These are phyloP conservation scores for Globisporangium lucens DNA, from an alignment of 352 stramenopile species.

Conservation along the genomic window DNA sequence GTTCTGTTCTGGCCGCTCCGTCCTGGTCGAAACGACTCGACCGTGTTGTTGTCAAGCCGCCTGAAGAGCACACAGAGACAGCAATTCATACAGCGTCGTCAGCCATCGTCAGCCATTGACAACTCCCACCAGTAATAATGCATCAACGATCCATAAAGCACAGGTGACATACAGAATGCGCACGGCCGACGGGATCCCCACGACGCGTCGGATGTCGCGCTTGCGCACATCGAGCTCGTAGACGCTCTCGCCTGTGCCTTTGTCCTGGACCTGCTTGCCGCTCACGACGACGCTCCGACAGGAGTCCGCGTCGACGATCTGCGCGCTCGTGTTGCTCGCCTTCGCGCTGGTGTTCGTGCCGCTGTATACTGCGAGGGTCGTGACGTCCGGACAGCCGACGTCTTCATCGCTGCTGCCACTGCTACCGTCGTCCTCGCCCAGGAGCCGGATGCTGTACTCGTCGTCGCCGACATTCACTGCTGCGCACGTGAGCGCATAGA, in stretches of 20 bases:
- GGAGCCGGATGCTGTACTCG: slow-evolving; percentile 1
- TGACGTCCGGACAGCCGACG: slow-evolving; percentile 30
- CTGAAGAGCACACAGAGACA: background rate
- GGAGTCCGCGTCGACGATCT: background rate
- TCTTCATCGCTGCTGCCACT: background rate
- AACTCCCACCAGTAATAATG: background rate
- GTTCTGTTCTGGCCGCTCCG: background rate
- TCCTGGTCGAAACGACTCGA: slow-evolving; percentile 11
- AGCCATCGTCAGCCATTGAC: background rate
- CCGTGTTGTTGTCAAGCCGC: slow-evolving; percentile 10
- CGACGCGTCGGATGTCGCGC: slow-evolving; percentile 8
- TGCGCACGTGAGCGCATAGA: background rate
- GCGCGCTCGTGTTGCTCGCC: background rate
- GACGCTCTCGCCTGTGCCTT: background rate
- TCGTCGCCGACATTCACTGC: slow-evolving; percentile 11
- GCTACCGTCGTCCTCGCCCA: background rate
- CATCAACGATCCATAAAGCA: background rate
- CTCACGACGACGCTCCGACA: slow-evolving; percentile 8
- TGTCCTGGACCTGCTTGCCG: slow-evolving; percentile 22
- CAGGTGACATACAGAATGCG: slow-evolving; percentile 5
- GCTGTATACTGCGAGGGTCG: slow-evolving; percentile 16
- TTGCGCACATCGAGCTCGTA: slow-evolving; percentile 12
- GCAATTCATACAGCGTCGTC: background rate
- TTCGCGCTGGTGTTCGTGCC: slow-evolving; percentile 3
- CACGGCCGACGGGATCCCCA: slow-evolving; percentile 9